These are phyloP conservation scores for Penicillium maclennaniae DNA, from an alignment of 495 filamentous ascomycete genomes.

Conservation along the genomic window DNA sequence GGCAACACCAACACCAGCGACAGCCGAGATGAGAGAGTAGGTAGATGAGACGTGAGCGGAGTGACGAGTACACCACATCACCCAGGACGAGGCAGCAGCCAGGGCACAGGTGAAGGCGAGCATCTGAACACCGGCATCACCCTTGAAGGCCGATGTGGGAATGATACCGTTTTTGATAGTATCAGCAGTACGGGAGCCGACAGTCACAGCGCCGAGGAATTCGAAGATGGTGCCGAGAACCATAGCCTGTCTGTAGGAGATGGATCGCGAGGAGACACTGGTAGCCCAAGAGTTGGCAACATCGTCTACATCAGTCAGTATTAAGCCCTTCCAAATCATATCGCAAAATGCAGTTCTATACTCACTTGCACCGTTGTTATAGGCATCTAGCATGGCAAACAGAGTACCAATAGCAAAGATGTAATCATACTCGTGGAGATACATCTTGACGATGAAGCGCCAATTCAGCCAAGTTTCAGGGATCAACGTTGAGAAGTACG, in stretches of 20 bases:
- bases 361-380: constrained; percentile 65
- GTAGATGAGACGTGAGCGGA: constrained; percentile 62
- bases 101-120: constrained; percentile 57
- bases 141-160: constrained; percentile 42
- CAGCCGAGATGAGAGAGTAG: constrained; percentile 60
- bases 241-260: constrained; percentile 67
- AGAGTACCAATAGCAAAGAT: constrained; percentile 73
- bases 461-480: not conserved
- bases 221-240: constrained; percentile 63
- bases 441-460: constrained; percentile 35
- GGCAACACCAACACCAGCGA: constrained; percentile 60
- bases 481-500: constrained; percentile 5
- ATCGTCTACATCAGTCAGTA: constrained; percentile 48
- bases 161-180: constrained; percentile 61
- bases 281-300: constrained; percentile 75
- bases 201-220: constrained; percentile 54
- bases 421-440: constrained; percentile 59
- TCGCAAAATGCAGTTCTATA: constrained; percentile 4
- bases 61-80: constrained; percentile 61
- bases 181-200: constrained; percentile 56
- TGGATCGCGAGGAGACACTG: constrained; percentile 63
- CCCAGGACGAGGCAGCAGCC: constrained; percentile 51
- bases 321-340: not conserved
- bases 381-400: constrained; percentile 72
- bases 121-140: constrained; percentile 56